Conservation (phyloP, 2,329 filamentous ascomycete species). For the Fusarium zealandicum region DNA sequence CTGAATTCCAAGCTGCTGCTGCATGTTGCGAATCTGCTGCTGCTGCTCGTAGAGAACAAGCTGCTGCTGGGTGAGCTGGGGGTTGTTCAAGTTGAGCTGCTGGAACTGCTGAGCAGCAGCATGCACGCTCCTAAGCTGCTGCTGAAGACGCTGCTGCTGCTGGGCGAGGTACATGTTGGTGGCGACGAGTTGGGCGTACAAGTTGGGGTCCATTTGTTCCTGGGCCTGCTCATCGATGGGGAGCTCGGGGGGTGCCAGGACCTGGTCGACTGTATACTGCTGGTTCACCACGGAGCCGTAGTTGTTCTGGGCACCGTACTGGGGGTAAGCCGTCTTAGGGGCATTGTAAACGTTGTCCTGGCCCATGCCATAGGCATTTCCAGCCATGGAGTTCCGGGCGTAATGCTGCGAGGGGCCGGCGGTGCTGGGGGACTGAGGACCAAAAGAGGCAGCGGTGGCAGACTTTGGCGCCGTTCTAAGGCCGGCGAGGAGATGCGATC, state of each 20-base stretch:
- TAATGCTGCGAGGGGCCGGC: slow-evolving; percentile 51
- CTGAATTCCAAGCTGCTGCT: slow-evolving; percentile 50
- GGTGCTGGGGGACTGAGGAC: slow-evolving; percentile 67
- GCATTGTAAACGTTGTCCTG: slow-evolving; percentile 55
- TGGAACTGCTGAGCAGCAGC: slow-evolving; percentile 84
- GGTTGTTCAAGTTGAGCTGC: slow-evolving; percentile 71
- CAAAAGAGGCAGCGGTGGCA: slow-evolving; percentile 73
- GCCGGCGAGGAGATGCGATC: slow-evolving; percentile 91
- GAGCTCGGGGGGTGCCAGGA: slow-evolving; percentile 82
- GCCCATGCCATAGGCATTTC: slow-evolving; percentile 54
- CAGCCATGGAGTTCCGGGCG: slow-evolving; percentile 53
- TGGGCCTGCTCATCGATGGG: slow-evolving; percentile 74
- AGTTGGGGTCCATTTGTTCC: slow-evolving; percentile 80
- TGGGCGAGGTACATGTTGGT: slow-evolving; percentile 93
- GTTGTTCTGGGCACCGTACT: slow-evolving; percentile 49
- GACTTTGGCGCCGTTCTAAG: slow-evolving; percentile 94
- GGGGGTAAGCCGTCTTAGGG: slow-evolving; percentile 66
- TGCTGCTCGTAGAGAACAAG: slow-evolving; percentile 56
- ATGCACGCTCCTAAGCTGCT: slow-evolving; percentile 86
- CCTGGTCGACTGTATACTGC: slow-evolving; percentile 84
- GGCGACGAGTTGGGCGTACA: slow-evolving; percentile 88
- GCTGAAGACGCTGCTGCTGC: slow-evolving; percentile 93
- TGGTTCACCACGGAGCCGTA: slow-evolving; percentile 48
- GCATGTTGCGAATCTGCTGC: slow-evolving; percentile 51
- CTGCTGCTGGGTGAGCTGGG: slow-evolving; percentile 57